A percentile compares a stretch with the other conserved stretches of the same genome.
phyloP scores from a whole-genome alignment of 2,329 filamentous ascomycete species.

The Alternaria sp. region DNA sequence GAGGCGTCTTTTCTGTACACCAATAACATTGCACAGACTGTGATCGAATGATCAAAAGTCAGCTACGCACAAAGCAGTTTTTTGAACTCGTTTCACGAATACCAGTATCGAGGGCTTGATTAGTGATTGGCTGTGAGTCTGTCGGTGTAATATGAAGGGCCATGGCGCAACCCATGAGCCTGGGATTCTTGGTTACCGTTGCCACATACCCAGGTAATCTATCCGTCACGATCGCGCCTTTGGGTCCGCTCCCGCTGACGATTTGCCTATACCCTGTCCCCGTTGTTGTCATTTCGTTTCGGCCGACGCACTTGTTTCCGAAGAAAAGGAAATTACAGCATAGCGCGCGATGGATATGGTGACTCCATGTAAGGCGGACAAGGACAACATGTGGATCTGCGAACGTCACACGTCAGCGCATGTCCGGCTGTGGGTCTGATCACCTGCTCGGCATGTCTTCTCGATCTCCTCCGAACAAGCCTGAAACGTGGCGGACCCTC shows the following conservation, averaged over 20 bases:
- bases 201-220: conserved; percentile 26
- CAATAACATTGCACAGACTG: conserved; percentile 1
- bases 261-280: conserved; percentile 8
- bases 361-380: conserved; percentile 9
- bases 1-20: not conserved
- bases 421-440: conserved; percentile 15
- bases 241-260: conserved; percentile 16
- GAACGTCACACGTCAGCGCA: conserved; percentile 29
- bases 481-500: conserved; percentile 24
- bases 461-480: conserved; percentile 12
- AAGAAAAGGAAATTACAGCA: conserved; percentile 3
- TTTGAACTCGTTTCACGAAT: conserved; percentile 8
- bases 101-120: not conserved
- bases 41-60: conserved; percentile 6
- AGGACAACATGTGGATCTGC: conserved; percentile 12
- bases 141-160: conserved; percentile 5
- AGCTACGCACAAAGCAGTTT: conserved; percentile 1
- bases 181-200: conserved; percentile 19
- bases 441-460: conserved; percentile 7
- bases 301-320: conserved; percentile 5
- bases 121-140: conserved; percentile 9
- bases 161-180: conserved; percentile 15
- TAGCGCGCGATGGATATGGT: conserved; percentile 12
- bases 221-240: conserved; percentile 20
- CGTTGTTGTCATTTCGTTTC: conserved; percentile 22